phyloP scores from a whole-genome alignment of 2,329 filamentous ascomycete genomes.

The Fusarium subtropicale region DNA sequence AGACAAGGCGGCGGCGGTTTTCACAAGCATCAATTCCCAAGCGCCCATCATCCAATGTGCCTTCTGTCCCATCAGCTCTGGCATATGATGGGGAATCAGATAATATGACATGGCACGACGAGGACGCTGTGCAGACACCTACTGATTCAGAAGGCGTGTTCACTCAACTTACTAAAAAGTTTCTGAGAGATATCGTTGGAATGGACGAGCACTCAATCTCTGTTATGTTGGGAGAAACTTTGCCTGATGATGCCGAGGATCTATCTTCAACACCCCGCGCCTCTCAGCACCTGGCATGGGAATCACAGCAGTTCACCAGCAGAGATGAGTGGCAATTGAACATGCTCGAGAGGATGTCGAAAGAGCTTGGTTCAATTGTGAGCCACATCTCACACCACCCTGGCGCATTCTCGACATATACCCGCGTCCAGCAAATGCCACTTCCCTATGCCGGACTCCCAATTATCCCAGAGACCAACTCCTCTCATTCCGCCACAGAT shows the following conservation, averaged over 20 bases:
- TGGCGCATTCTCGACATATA: conserved; percentile 87
- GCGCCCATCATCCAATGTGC: conserved; percentile 44
- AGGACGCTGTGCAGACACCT: conserved; percentile 58
- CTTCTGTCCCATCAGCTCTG: conserved; percentile 45
- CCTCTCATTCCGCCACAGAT: conserved; percentile 48
- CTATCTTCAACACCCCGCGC: conserved; percentile 62
- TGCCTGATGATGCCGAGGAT: conserved; percentile 66
- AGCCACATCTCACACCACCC: conserved; percentile 84
- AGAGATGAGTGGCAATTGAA: conserved; percentile 76
- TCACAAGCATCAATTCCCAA: conserved; percentile 63
- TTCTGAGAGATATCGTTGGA: conserved; percentile 90
- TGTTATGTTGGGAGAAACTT: conserved; percentile 85
- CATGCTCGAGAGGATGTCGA: conserved; percentile 85
- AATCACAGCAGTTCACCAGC: conserved; percentile 48
- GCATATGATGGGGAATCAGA: conserved; percentile 52
- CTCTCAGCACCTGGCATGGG: conserved; percentile 50
- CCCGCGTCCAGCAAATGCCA: conserved; percentile 70
- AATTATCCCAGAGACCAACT: conserved; percentile 66
- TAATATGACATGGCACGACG: conserved; percentile 65
- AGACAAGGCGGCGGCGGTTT: conserved; percentile 77
- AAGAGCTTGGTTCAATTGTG: conserved; percentile 86
- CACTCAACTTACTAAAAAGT: conserved; percentile 83
- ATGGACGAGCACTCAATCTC: conserved; percentile 88
- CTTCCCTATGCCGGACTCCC: conserved; percentile 84
- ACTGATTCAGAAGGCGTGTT: conserved; percentile 76